These are phyloP conservation scores for Bipolaris cookei DNA, from an alignment of 2,329 filamentous ascomycete genomes.

Conservation along the genomic window DNA sequence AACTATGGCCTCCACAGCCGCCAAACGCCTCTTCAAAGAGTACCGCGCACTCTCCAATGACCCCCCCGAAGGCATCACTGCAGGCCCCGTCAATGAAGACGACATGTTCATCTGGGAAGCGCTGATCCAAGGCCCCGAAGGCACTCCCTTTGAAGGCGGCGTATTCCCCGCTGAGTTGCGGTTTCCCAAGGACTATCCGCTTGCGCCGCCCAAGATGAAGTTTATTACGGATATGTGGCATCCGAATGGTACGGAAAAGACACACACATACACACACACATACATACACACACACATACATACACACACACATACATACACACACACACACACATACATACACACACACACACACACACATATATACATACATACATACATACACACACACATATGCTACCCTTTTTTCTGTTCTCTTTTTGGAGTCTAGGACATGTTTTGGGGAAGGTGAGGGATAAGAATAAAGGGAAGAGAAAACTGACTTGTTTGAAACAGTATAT, in stretches of 20 bases:
- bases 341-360: too few relatives aligned
- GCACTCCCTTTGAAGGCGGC: conserved; percentile 93
- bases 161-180: conserved; percentile 86
- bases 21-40: conserved; percentile 89
- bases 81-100: conserved; percentile 90
- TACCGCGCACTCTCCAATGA: conserved; percentile 94
- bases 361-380: background rate
- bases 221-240: conserved; percentile 90
- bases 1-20: conserved; percentile 61
- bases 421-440: too few relatives aligned
- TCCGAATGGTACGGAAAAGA: conserved; percentile 78
- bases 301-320: too few relatives aligned
- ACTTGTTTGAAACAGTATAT: conserved; percentile 67
- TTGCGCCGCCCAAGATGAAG: conserved; percentile 84
- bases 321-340: too few relatives aligned
- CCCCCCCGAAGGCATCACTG: conserved; percentile 96
- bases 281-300: background rate
- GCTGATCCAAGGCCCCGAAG: conserved; percentile 92
- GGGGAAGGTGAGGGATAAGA: too few relatives aligned
- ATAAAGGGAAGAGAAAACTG: too few relatives aligned
- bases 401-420: too few relatives aligned
- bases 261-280: too few relatives aligned
- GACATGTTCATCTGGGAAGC: conserved; percentile 97
- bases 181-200: conserved; percentile 87
- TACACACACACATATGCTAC: too few relatives aligned